Conservation (phyloP, 2,329 filamentous ascomycete genomes). For the Colletotrichum lupini region DNA sequence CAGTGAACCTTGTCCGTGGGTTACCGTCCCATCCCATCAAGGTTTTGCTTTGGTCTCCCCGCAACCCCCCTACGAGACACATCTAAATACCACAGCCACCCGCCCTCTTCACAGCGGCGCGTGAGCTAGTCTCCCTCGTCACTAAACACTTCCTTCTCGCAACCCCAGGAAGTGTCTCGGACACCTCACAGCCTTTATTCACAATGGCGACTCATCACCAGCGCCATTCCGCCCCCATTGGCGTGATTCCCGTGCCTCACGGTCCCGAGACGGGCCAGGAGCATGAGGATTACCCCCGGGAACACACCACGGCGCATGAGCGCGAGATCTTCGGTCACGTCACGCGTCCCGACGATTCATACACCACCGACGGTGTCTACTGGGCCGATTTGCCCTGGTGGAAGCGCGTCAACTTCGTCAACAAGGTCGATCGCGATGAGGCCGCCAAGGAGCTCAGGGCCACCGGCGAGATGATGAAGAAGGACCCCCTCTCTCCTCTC, state of each 20-base stretch:
- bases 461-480: slow-evolving; percentile 85
- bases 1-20: slow-evolving; percentile 21
- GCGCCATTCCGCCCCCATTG: slow-evolving; percentile 53
- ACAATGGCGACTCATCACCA: slow-evolving; percentile 48
- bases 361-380: slow-evolving; percentile 84
- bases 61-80: slow-evolving; percentile 1
- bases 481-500: slow-evolving; percentile 86
- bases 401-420: slow-evolving; percentile 81
- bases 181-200: not conserved
- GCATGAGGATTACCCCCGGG: slow-evolving; percentile 56
- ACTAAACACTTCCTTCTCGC: not conserved
- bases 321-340: slow-evolving; percentile 78
- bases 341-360: slow-evolving; percentile 89
- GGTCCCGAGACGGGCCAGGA: slow-evolving; percentile 61
- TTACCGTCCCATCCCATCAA: slow-evolving; percentile 17
- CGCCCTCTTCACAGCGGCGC: not conserved
- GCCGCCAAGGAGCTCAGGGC: slow-evolving; percentile 72
- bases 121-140: slow-evolving; percentile 2
- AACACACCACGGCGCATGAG: slow-evolving; percentile 60
- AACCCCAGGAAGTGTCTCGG: slow-evolving; percentile 3
- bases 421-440: slow-evolving; percentile 77
- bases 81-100: slow-evolving; percentile 9
- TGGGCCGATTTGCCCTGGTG: slow-evolving; percentile 87
- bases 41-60: slow-evolving; percentile 27
- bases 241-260: slow-evolving; percentile 67